These are phyloP conservation scores for Paramarasmius palmivorus DNA, from an alignment of 1,284 basidiomycete species.

Conservation along the genomic window DNA sequence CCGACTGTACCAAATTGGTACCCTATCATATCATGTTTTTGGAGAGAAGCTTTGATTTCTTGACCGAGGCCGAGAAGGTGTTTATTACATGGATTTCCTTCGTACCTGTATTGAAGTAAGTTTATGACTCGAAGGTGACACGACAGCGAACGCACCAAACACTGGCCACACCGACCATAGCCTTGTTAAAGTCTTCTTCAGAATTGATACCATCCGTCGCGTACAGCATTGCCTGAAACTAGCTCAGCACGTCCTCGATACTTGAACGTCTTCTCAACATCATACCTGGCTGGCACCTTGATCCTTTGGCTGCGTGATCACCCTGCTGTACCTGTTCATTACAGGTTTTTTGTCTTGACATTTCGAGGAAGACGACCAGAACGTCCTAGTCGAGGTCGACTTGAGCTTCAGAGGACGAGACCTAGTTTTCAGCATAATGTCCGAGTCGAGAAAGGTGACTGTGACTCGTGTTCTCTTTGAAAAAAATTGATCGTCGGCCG, in stretches of 20 bases:
- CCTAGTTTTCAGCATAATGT: too few relatives aligned
- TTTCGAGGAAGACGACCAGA: constrained; percentile 36
- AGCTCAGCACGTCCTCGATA: constrained; percentile 9
- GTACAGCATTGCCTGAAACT: constrained; percentile 88
- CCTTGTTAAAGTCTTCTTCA: constrained; percentile 85
- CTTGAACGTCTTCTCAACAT: constrained; percentile 18
- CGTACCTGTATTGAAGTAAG: constrained; percentile 60
- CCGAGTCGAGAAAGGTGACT: too few relatives aligned
- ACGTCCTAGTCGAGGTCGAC: constrained; percentile 32
- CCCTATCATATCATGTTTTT: constrained; percentile 77
- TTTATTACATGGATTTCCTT: constrained; percentile 92
- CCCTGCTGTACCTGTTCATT: constrained; percentile 84
- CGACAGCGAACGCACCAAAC: constrained; percentile 66
- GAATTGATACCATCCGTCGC: constrained; percentile 86
- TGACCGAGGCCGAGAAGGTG: constrained; percentile 90
- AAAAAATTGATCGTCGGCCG: too few relatives aligned
- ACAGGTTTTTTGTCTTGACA: constrained; percentile 48
- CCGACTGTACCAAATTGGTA: constrained; percentile 98
- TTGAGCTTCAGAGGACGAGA: constrained; percentile 3
- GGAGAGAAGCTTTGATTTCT: constrained; percentile 81
- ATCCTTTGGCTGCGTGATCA: constrained; percentile 86
- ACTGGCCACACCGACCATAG: constrained; percentile 94
- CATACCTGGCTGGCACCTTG: constrained; percentile 92
- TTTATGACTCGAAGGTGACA: constrained; percentile 9
- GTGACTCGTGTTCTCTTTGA: too few relatives aligned